Evolutionary conservation across 345 rosid genomes (phyloP), one percentile per base, ranked within the genome.

Genomic region (Psidium friedrichsthalianum): DNA sequence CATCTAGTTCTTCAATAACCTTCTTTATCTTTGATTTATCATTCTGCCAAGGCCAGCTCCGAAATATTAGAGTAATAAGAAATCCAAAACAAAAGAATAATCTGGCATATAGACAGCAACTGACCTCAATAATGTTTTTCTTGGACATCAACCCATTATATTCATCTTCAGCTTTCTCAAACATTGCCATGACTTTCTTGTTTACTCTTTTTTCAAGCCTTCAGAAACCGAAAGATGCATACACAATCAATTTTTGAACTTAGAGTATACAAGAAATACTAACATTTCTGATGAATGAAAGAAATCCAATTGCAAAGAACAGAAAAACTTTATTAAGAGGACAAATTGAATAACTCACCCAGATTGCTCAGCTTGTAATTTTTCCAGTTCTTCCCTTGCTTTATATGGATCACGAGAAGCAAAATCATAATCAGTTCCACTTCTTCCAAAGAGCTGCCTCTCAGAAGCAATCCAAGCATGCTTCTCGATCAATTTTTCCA

Each of bases 81-180:
- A 85, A 57, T 57, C 22, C 14, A 84, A 85, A 84, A 47, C 52
- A 87, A 22, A 85, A 51, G 55, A 57, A 78, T 29, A n/a, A 84
- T 82, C 74, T 61, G 22, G 76, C 82, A 87, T 56, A 86, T 57
- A 82, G 56, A 87, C 56, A 59, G 69, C 85, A 90, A 87, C 90
- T 83, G 85, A 96, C 99, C 98, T 96, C 99, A 59, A 96, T 94
- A 82, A 93, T 96, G 90, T 90, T 95, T 85, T 96, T 96, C 94
- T 94, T 95, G 44, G 95, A 91, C 86, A 93, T 91, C 90, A 96
- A 90, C 86, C 94, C 97, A 88, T 93, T 93, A 88, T 94, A 95
- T 86, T 96, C 99, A 89, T 96, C 99, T 86, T 97, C 99, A 83
- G 99, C 99, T 89, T 97, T 97, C 92, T 97, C 99, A 82, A 97